A percentile compares a stretch with the other conserved stretches of the same genome.
Conservation (phyloP, 1,284 basidiomycete species). For the Nidula niveotomentosa region DNA sequence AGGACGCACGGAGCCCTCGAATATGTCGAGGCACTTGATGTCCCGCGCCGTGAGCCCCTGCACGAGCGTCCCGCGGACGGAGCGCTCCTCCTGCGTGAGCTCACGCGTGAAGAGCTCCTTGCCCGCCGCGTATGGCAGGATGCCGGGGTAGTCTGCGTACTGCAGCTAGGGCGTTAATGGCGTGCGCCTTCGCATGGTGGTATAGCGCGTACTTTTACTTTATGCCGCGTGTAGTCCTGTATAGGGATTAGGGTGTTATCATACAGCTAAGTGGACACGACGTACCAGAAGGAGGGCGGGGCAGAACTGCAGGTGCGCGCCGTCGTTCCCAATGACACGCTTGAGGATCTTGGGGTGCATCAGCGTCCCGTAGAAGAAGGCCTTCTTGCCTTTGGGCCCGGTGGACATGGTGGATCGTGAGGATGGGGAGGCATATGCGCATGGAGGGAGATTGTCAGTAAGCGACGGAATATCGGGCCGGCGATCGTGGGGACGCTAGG, state of each 20-base stretch:
- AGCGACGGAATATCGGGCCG: too few relatives aligned
- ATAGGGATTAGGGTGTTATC: neutral
- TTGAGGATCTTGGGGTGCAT: slow-evolving; percentile 72
- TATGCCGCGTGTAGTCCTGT: slow-evolving; percentile 79
- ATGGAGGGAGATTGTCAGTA: too few relatives aligned
- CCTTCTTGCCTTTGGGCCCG: slow-evolving; percentile 16
- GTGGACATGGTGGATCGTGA: too few relatives aligned
- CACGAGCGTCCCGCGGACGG: slow-evolving; percentile 73
- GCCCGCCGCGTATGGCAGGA: slow-evolving; percentile 57
- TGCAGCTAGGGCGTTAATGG: slow-evolving; percentile 21
- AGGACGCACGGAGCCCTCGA: slow-evolving; percentile 75
- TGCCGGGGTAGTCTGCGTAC: slow-evolving; percentile 79
- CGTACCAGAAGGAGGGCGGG: slow-evolving; percentile 52
- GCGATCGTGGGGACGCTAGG: too few relatives aligned
- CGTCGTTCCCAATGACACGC: slow-evolving; percentile 62
- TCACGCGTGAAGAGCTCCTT: slow-evolving; percentile 39
- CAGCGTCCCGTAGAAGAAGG: slow-evolving; percentile 88
- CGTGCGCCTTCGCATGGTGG: neutral
- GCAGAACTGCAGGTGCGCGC: slow-evolving; percentile 52
- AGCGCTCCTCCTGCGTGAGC: slow-evolving; percentile 46
- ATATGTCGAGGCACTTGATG: slow-evolving; percentile 64
- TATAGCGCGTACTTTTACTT: slow-evolving; percentile 39
- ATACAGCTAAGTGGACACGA: neutral
- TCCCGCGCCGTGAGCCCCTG: slow-evolving; percentile 61
- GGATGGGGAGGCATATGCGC: too few relatives aligned